Evolutionary conservation across 1,139 yeast genomes (phyloP).

Genomic region (Taphrina betulina): DNA sequence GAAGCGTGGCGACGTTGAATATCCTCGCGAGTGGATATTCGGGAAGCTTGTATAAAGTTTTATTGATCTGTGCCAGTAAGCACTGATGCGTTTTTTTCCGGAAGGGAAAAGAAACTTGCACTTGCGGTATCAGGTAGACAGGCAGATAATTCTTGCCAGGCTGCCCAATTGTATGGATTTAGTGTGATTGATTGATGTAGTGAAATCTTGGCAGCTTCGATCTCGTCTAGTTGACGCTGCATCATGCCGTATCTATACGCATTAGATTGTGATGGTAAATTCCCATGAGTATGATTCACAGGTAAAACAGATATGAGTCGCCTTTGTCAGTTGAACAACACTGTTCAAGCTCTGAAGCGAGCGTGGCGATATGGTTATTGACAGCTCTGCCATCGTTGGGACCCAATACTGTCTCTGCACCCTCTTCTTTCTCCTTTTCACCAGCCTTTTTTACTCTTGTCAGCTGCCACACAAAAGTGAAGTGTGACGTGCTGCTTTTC

Average conservation of each 20-base stretch:
- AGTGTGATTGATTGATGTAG: slow-evolving; percentile 46
- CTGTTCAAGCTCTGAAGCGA: slow-evolving; percentile 44
- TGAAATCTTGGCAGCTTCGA: slow-evolving; percentile 43
- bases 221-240: slow-evolving; percentile 36
- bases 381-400: slow-evolving; percentile 45
- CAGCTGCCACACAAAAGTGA: too few species aligned
- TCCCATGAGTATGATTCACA: slow-evolving; percentile 46
- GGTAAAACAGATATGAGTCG: slow-evolving; percentile 67
- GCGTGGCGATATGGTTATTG: slow-evolving; percentile 44
- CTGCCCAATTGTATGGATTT: slow-evolving; percentile 67
- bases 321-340: slow-evolving; percentile 31
- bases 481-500: too few species aligned
- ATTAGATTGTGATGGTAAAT: slow-evolving; percentile 23
- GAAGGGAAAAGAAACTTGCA: slow-evolving; percentile 58
- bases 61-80: slow-evolving; percentile 27
- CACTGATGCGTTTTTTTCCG: too few species aligned
- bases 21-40: slow-evolving; percentile 60
- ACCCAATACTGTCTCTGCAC: slow-evolving; percentile 62
- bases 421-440: slow-evolving; percentile 72
- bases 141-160: slow-evolving; percentile 79
- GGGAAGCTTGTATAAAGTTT: slow-evolving; percentile 39
- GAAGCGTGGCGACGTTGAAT: slow-evolving; percentile 68
- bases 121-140: slow-evolving; percentile 48
- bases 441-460: slow-evolving; percentile 63
- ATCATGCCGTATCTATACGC: slow-evolving; percentile 44